Conservation (phyloP, 2,329 filamentous ascomycete species). For the Botrytis fabae region DNA sequence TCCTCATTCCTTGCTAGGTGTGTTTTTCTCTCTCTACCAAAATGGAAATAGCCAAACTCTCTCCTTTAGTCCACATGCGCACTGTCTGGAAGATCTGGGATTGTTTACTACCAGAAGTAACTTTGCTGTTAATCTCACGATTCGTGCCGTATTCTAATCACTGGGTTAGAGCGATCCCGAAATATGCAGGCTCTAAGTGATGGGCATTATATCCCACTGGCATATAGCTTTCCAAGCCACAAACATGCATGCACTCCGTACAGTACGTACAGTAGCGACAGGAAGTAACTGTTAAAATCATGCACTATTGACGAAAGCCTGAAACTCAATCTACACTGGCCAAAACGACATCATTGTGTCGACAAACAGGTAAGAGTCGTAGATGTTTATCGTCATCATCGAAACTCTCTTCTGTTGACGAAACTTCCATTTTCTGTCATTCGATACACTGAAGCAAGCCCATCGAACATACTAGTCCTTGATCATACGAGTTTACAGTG, state of each 20-base stretch:
- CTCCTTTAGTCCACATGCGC: not conserved
- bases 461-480: not conserved
- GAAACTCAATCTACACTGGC: not conserved
- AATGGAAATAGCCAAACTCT: not conserved
- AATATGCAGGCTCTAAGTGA: not conserved
- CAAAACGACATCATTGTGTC: not conserved
- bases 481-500: not conserved
- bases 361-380: not conserved
- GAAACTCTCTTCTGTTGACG: not conserved
- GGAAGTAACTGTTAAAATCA: not conserved
- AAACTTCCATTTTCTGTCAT: not conserved
- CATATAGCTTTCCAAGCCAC: not conserved
- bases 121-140: not conserved
- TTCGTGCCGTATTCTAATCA: not conserved
- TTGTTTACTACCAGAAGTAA: not conserved
- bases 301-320: not conserved
- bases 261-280: not conserved
- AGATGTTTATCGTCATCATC: not conserved
- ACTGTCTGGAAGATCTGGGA: constrained; percentile 3
- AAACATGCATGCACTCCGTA: constrained; percentile 4
- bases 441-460: not conserved
- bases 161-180: not conserved
- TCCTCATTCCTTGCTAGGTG: not conserved
- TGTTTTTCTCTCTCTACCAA: not conserved
- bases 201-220: not conserved